These are phyloP conservation scores for Dictyostelium intermedium DNA, from an alignment of 78 protist genomes.

Conservation along the genomic window DNA sequence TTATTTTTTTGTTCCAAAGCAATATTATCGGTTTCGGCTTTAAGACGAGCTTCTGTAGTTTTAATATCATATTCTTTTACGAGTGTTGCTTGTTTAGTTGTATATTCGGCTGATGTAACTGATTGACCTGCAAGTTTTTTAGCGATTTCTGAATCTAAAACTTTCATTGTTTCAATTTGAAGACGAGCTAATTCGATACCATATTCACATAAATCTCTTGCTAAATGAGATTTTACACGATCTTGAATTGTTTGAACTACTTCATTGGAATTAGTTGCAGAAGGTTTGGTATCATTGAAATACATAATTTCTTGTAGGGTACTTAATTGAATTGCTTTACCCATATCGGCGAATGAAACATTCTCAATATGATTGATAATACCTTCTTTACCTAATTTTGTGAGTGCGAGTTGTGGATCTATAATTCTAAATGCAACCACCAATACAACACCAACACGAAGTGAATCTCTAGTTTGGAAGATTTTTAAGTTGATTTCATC, in stretches of 20 bases:
- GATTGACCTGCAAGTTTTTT: constrained; percentile 61
- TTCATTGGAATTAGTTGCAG: background rate
- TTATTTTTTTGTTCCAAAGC: constrained; percentile 37
- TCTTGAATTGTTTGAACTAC: constrained; percentile 39
- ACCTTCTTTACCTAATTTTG: constrained; percentile 51
- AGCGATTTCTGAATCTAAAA: constrained; percentile 34
- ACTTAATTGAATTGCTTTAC: constrained; percentile 57
- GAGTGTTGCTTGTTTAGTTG: constrained; percentile 56
- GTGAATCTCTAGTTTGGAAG: constrained; percentile 67
- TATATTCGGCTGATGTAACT: constrained; percentile 57
- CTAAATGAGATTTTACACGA: constrained; percentile 45
- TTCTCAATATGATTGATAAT: constrained; percentile 47
- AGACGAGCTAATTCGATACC: constrained; percentile 61
- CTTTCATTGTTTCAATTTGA: constrained; percentile 64
- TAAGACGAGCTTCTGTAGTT: constrained; percentile 53
- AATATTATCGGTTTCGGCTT: constrained; percentile 71
- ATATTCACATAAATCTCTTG: constrained; percentile 13
- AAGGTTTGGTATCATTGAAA: constrained; percentile 47
- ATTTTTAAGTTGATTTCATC: constrained; percentile 56
- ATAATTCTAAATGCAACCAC: constrained; percentile 61
- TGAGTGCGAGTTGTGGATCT: constrained; percentile 48
- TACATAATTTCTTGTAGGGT: constrained; percentile 63
- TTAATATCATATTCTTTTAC: constrained; percentile 68
- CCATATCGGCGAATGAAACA: constrained; percentile 56
- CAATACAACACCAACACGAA: constrained; percentile 59